Conservation (phyloP, 148 eudicot genomes). For the Oxyria digyna region DNA sequence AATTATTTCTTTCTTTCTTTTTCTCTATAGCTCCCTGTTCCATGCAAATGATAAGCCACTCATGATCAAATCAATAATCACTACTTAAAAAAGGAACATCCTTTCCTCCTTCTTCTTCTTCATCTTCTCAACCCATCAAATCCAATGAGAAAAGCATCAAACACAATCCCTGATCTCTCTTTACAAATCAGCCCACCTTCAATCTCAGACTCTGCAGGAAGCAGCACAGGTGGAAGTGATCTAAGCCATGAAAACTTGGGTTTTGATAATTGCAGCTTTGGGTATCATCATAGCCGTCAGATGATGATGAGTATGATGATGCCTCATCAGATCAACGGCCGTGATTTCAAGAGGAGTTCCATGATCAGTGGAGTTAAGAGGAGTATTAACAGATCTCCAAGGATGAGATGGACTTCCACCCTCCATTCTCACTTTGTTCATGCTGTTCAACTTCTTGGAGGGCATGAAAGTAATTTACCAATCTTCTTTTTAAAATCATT, state of each 20-base stretch:
- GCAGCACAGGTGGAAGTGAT: slow-evolving; percentile 32
- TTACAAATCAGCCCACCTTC: slow-evolving; percentile 63
- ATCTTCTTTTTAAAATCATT: background rate
- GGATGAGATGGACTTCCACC: slow-evolving; percentile 98
- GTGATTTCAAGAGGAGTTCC: slow-evolving; percentile 42
- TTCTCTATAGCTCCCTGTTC: background rate
- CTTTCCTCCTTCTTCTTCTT: no score
- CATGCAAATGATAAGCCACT: slow-evolving; percentile 82
- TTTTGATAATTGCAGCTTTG: slow-evolving; percentile 11
- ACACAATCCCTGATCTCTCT: slow-evolving; percentile 53
- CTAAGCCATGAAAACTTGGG: slow-evolving; percentile 49
- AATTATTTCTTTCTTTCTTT: background rate
- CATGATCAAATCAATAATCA: slow-evolving; percentile 52
- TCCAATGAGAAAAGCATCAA: background rate
- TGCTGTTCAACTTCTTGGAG: slow-evolving; percentile 95
- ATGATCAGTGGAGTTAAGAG: slow-evolving; percentile 28
- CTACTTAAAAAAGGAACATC: background rate
- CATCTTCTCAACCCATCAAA: slow-evolving; percentile 2
- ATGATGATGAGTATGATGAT: slow-evolving; percentile 8
- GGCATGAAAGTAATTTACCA: slow-evolving; percentile 75
- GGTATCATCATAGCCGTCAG: background rate
- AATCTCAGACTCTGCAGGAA: slow-evolving; percentile 20
- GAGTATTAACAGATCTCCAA: slow-evolving; percentile 58
- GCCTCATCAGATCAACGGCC: slow-evolving; percentile 36
- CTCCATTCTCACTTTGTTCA: slow-evolving; percentile 94